Percentiles rank a stretch among this genome's conserved stretches.
Evolutionary conservation across 2,329 filamentous ascomycete genomes (phyloP).

Genomic region (Colletotrichum godetiae): DNA sequence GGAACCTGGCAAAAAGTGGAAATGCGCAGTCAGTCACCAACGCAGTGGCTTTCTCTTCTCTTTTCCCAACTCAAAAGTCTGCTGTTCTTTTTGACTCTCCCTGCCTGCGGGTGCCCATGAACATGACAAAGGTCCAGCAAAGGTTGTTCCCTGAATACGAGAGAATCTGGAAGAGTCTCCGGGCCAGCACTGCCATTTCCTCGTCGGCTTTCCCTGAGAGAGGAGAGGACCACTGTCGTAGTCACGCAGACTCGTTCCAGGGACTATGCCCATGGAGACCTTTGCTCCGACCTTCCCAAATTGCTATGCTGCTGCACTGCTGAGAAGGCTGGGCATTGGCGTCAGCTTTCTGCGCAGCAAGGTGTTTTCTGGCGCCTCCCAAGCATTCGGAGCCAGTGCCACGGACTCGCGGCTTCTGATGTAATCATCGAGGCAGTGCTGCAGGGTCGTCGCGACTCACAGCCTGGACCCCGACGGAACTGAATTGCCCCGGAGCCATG

Average conservation of each 20-base stretch:
- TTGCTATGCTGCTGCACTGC: background rate
- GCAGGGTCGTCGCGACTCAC: slow-evolving; percentile 10
- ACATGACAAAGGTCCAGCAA: slow-evolving; percentile 16
- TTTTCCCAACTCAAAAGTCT: slow-evolving; percentile 19
- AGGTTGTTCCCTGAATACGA: slow-evolving; percentile 22
- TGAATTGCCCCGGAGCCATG: slow-evolving; percentile 24
- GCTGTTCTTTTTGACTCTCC: background rate
- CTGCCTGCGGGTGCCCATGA: background rate
- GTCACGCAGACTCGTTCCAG: slow-evolving; percentile 12
- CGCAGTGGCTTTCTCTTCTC: slow-evolving; percentile 3
- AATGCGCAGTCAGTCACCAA: slow-evolving; percentile 10
- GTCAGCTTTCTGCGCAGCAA: background rate
- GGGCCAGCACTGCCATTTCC: slow-evolving; percentile 12
- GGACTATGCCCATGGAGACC: slow-evolving; percentile 24
- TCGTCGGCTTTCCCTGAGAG: background rate
- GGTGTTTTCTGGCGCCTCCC: background rate
- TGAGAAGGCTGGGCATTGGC: background rate
- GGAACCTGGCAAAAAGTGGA: slow-evolving; percentile 30
- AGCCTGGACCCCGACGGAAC: slow-evolving; percentile 20
- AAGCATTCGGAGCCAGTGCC: background rate
- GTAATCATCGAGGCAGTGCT: slow-evolving; percentile 32
- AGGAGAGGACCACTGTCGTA: background rate
- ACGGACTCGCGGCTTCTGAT: slow-evolving; percentile 29
- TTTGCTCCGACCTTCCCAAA: background rate
- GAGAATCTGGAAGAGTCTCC: slow-evolving; percentile 22